Evolutionary conservation across 108 stramenopile species (phyloP).

Genomic region (Thalassiosira profunda): DNA sequence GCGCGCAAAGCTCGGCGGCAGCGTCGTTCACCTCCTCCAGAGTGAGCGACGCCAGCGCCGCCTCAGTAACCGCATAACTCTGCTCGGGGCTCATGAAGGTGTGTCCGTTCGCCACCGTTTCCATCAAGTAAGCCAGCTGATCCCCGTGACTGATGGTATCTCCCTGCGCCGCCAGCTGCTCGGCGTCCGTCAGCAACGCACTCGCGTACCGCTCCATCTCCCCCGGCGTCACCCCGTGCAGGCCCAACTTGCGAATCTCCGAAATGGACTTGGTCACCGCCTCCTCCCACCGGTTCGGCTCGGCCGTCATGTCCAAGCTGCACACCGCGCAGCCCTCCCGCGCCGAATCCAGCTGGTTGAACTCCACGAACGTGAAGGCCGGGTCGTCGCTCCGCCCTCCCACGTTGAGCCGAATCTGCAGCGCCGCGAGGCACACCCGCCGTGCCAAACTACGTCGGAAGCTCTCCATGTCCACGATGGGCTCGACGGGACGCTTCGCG

Average conservation of each 20-base stretch:
- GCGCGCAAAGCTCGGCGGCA: slow-evolving; percentile 93
- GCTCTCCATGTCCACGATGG: slow-evolving; percentile 81
- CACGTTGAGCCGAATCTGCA: slow-evolving; percentile 97
- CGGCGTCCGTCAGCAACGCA: slow-evolving; percentile 93
- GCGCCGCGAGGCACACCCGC: slow-evolving; percentile 91
- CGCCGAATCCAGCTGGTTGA: slow-evolving; percentile 97
- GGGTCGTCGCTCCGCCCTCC: slow-evolving; percentile 92
- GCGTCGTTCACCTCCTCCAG: slow-evolving; percentile 96
- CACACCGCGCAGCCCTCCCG: slow-evolving; percentile 98
- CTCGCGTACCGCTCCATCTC: slow-evolving; percentile 96
- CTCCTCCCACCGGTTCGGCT: slow-evolving; percentile 94
- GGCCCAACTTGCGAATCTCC: slow-evolving; percentile 93
- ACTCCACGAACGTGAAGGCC: slow-evolving; percentile 97
- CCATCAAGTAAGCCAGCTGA: slow-evolving; percentile 96
- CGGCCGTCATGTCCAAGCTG: slow-evolving; percentile 96
- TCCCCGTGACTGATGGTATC: slow-evolving; percentile 95
- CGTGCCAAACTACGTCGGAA: slow-evolving; percentile 90
- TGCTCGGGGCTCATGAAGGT: slow-evolving; percentile 97
- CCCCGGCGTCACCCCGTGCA: slow-evolving; percentile 89
- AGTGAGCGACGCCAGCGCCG: slow-evolving; percentile 88
- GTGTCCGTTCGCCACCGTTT: slow-evolving; percentile 96
- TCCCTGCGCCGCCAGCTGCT: slow-evolving; percentile 94
- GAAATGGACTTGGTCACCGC: slow-evolving; percentile 90
- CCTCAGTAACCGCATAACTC: slow-evolving; percentile 86
- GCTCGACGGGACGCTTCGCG: slow-evolving; percentile 96